Percentiles rank a stretch among this genome's conserved stretches.
These are phyloP conservation scores for Sporormia fimetaria DNA, from an alignment of 495 filamentous ascomycete genomes.

Conservation along the genomic window DNA sequence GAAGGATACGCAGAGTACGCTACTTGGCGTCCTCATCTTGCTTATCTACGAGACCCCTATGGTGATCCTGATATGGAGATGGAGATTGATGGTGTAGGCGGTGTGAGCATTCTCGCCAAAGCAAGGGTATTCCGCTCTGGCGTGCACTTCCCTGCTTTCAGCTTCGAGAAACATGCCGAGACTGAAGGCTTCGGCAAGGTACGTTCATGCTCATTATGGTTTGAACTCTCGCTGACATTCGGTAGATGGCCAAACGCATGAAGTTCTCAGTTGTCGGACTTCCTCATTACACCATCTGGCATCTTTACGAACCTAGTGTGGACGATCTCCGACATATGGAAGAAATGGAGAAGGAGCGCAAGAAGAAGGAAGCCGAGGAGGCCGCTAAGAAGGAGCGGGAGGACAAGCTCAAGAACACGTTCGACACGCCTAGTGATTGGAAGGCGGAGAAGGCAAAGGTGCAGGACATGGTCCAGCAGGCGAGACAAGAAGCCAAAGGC, in stretches of 20 bases:
- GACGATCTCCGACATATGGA: constrained; percentile 97
- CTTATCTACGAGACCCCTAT: constrained; percentile 93
- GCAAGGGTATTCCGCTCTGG: constrained; percentile 87
- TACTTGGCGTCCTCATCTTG: constrained; percentile 94
- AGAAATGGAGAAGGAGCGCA: constrained; percentile 78
- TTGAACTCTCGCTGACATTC: background rate
- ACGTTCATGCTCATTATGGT: constrained; percentile 20
- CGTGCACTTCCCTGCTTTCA: constrained; percentile 96
- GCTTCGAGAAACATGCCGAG: constrained; percentile 97
- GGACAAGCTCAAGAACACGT: constrained; percentile 59
- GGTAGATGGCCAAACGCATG: constrained; percentile 82
- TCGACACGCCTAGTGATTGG: constrained; percentile 48
- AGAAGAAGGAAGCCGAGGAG: constrained; percentile 59
- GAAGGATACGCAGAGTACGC: constrained; percentile 99
- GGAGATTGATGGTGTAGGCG: constrained; percentile 97
- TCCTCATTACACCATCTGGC: constrained; percentile 98
- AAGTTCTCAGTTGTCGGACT: constrained; percentile 90
- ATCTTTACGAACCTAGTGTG: constrained; percentile 95
- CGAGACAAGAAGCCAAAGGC: constrained; percentile 41
- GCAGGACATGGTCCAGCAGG: constrained; percentile 51
- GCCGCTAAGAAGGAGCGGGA: constrained; percentile 51
- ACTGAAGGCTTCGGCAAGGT: constrained; percentile 99
- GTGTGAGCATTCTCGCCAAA: constrained; percentile 95
- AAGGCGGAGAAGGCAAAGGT: constrained; percentile 72
- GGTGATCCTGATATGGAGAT: constrained; percentile 99